phyloP scores from a whole-genome alignment of 2,329 filamentous ascomycete genomes.

The Cryphonectria carpinicola region DNA sequence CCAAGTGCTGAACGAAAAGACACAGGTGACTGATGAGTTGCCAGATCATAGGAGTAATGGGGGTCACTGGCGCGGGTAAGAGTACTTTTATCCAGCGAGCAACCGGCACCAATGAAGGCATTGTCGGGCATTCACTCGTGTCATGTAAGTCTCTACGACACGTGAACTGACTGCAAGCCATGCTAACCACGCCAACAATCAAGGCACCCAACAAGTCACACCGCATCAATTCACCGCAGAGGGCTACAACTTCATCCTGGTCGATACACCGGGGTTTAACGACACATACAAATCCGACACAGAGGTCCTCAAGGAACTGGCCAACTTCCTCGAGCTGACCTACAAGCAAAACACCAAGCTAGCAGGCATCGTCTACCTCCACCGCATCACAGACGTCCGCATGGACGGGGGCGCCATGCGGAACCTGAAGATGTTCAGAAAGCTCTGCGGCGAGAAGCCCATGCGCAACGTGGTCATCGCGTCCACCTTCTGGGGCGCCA shows the following conservation, averaged over 20 bases:
- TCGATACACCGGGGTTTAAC: constrained; percentile 14
- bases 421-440: constrained; percentile 13
- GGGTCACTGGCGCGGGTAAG: background rate
- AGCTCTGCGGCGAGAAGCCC: constrained; percentile 14
- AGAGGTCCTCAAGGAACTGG: constrained; percentile 11
- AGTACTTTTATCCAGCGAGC: constrained; percentile 9
- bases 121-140: constrained; percentile 5
- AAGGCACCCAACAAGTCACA: constrained; percentile 2
- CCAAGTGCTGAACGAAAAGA: background rate
- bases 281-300: constrained; percentile 9
- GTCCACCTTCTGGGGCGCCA: constrained; percentile 4
- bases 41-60: constrained; percentile 3
- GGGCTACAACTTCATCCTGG: constrained; percentile 5
- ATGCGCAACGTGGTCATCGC: constrained; percentile 9
- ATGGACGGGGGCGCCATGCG: constrained; percentile 11
- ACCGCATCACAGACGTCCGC: constrained; percentile 13
- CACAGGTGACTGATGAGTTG: background rate
- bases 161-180: background rate
- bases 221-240: constrained; percentile 1
- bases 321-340: background rate
- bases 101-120: background rate
- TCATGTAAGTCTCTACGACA: constrained; percentile 2
- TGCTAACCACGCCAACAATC: background rate
- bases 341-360: background rate
- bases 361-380: constrained; percentile 10